phyloP scores from a whole-genome alignment of 306 rosid genomes.

The Ormosia semicastrata region DNA sequence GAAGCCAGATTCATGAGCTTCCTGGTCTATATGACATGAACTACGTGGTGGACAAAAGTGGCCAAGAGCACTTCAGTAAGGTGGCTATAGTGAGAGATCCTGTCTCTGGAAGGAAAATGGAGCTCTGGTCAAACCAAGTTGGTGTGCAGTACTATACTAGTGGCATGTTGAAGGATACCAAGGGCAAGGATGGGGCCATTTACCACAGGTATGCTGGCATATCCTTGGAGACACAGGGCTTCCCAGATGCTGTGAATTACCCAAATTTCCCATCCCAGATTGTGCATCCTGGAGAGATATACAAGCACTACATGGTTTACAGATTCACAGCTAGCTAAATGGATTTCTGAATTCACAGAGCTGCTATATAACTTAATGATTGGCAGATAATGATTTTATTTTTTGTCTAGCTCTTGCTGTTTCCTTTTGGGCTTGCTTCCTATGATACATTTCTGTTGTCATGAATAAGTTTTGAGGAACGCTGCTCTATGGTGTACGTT shows the following conservation, averaged over 20 bases:
- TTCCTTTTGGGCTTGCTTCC: neutral
- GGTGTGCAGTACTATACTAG: slow-evolving; percentile 64
- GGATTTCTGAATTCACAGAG: neutral
- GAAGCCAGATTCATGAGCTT: slow-evolving; percentile 36
- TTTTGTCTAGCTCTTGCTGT: neutral
- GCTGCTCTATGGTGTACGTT: neutral
- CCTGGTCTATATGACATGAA: slow-evolving; percentile 64
- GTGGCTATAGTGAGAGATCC: slow-evolving; percentile 40
- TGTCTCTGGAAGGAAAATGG: slow-evolving; percentile 62
- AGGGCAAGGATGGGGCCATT: slow-evolving; percentile 50
- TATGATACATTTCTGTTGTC: neutral
- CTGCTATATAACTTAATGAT: neutral
- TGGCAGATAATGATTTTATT: neutral
- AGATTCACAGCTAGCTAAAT: slow-evolving; percentile 47
- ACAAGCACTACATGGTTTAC: slow-evolving; percentile 56
- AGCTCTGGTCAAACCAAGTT: slow-evolving; percentile 58
- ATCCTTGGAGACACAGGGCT: slow-evolving; percentile 68
- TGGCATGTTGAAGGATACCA: slow-evolving; percentile 36
- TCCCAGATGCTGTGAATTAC: slow-evolving; percentile 56
- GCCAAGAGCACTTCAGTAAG: slow-evolving; percentile 24
- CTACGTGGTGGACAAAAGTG: slow-evolving; percentile 44
- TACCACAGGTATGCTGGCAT: slow-evolving; percentile 39
- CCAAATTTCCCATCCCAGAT: slow-evolving; percentile 59
- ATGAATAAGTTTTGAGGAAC: neutral
- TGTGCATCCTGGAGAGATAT: slow-evolving; percentile 54